Conservation (phyloP, 495 filamentous ascomycete species). For the Venustampulla echinocandica region DNA sequence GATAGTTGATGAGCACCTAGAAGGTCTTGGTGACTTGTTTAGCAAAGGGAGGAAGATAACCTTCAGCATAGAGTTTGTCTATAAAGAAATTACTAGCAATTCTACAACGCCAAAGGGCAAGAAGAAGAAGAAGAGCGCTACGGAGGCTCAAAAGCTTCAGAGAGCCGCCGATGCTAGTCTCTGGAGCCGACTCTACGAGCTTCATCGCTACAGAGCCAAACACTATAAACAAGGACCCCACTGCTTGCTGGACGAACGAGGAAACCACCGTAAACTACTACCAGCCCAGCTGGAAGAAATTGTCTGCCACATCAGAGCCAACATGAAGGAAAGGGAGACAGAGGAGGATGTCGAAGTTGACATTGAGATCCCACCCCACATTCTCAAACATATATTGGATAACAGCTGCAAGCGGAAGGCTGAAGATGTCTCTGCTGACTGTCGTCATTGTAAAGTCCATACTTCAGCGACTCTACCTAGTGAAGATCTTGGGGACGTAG, state of each 20-base stretch:
- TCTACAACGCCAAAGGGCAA: conserved; percentile 12
- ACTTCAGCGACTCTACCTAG: conserved; percentile 2
- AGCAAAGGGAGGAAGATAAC: conserved; percentile 15
- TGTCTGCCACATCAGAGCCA: conserved; percentile 12
- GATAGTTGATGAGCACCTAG: conserved; percentile 11
- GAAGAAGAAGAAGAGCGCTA: conserved; percentile 15
- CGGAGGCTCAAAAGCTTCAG: conserved; percentile 18
- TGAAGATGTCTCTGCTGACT: conserved; percentile 16
- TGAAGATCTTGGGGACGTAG: conserved; percentile 11
- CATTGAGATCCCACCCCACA: conserved; percentile 14
- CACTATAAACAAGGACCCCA: conserved; percentile 18
- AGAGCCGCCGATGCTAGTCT: conserved; percentile 16
- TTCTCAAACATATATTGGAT: conserved; percentile 15
- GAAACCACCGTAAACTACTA: conserved; percentile 11
- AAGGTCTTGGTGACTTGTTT: conserved; percentile 19
- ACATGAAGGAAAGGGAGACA: conserved; percentile 15
- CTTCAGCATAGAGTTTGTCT: conserved; percentile 18
- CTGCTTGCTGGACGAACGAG: conserved; percentile 12
- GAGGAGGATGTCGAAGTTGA: conserved; percentile 13
- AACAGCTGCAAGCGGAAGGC: conserved; percentile 15
- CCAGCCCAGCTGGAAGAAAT: conserved; percentile 18
- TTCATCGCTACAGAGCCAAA: conserved; percentile 14
- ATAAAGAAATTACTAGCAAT: conserved; percentile 17
- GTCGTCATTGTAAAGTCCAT: conserved; percentile 16
- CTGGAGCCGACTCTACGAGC: conserved; percentile 17